phyloP scores from a whole-genome alignment of 192 early-diverging fungal genomes.

The Gonapodya sp. region DNA sequence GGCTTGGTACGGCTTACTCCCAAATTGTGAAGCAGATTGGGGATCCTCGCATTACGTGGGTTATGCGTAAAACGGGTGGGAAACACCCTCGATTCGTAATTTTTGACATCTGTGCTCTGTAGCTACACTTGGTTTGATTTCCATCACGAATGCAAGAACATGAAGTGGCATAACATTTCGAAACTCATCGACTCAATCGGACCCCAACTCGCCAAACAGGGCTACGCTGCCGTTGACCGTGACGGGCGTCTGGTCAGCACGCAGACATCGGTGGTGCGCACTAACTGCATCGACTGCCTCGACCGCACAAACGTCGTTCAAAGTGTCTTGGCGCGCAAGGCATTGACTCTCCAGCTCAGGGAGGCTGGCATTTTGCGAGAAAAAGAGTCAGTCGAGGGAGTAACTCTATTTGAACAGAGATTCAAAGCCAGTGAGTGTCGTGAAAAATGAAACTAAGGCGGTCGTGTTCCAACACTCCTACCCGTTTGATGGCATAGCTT shows the following conservation, averaged over 20 bases:
- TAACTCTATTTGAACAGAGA: conserved; percentile 51
- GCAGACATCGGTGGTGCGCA: conserved; percentile 78
- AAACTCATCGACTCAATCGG: conserved; percentile 72
- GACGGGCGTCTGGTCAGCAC: conserved; percentile 24
- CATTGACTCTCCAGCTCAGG: conserved; percentile 65
- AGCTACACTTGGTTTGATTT: conserved; percentile 89
- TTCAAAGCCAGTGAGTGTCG: conserved; percentile 65
- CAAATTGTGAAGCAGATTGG: conserved; percentile 39
- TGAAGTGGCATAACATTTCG: conserved; percentile 85
- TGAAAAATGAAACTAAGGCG: background rate
- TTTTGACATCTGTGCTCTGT: conserved; percentile 41
- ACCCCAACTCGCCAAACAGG: conserved; percentile 51
- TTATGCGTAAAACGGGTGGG: background rate
- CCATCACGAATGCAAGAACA: conserved; percentile 90
- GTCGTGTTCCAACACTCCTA: background rate
- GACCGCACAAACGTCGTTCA: conserved; percentile 99
- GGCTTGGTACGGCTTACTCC: conserved; percentile 71
- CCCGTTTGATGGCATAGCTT: conserved; percentile 43
- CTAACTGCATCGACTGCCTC: conserved; percentile 99
- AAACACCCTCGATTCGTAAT: conserved; percentile 29
- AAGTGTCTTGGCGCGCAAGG: conserved; percentile 67
- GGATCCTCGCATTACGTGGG: conserved; percentile 28
- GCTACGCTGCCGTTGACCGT: conserved; percentile 41
- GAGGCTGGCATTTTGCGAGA: conserved; percentile 51
- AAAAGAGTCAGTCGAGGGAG: conserved; percentile 52